phyloP scores from a whole-genome alignment of 345 rosid species.

The Pelargonium nanum region DNA sequence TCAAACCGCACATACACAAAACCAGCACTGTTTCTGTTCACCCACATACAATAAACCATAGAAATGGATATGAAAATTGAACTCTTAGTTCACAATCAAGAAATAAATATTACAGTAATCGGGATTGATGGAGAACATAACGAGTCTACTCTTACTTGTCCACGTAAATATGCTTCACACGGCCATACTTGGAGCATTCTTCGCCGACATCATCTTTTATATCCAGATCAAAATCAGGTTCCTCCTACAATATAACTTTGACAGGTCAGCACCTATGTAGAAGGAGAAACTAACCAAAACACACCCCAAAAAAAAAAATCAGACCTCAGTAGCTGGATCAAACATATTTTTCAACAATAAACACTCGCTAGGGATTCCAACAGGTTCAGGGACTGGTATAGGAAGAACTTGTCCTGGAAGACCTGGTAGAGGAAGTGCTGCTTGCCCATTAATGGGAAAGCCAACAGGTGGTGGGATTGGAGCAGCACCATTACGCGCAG shows the following conservation, averaged over 20 bases:
- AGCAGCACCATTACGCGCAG: slow-evolving; percentile 52
- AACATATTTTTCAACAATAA: slow-evolving; percentile 85
- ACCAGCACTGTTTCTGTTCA: slow-evolving; percentile 66
- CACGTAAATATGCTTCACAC: slow-evolving; percentile 46
- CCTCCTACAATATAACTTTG: slow-evolving; percentile 38
- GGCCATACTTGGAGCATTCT: background rate
- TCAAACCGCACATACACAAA: slow-evolving; percentile 66
- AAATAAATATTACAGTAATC: background rate
- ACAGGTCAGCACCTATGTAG: background rate
- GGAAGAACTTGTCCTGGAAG: slow-evolving; percentile 46
- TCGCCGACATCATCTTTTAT: slow-evolving; percentile 29
- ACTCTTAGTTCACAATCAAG: too few species aligned
- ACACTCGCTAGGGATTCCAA: slow-evolving; percentile 82
- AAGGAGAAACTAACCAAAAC: background rate
- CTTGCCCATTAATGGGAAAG: slow-evolving; percentile 42
- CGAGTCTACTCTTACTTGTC: slow-evolving; percentile 58
- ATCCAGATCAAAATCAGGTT: slow-evolving; percentile 68
- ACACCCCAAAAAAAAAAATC: too few species aligned
- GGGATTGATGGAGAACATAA: too few species aligned
- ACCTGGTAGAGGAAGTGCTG: slow-evolving; percentile 38
- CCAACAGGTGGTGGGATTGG: slow-evolving; percentile 34
- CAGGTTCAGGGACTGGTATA: slow-evolving; percentile 29
- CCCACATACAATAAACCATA: background rate
- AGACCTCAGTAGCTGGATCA: slow-evolving; percentile 85
- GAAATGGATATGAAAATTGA: background rate